Percentiles rank a stretch among this genome's conserved stretches.
Evolutionary conservation across 352 stramenopile genomes (phyloP).

Genomic region (Globisporangium uncinulatum): DNA sequence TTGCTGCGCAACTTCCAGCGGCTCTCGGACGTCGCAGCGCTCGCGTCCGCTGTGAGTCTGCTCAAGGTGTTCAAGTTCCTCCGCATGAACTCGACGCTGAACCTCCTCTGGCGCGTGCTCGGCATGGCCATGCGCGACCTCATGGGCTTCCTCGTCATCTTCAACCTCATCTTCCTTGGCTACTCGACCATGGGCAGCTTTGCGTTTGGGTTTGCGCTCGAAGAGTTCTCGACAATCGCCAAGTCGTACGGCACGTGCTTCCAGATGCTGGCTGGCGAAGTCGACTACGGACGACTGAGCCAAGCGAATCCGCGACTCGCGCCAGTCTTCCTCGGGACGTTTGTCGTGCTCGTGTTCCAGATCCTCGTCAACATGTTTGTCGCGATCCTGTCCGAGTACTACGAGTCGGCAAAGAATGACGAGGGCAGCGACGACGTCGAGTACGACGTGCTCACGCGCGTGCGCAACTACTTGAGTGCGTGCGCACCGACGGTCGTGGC

Average conservation of each 20-base stretch:
- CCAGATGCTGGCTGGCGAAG: slow-evolving; percentile 81
- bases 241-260: slow-evolving; percentile 84
- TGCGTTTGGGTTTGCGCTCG: slow-evolving; percentile 74
- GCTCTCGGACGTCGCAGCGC: slow-evolving; percentile 66
- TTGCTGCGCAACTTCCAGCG: slow-evolving; percentile 66
- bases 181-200: slow-evolving; percentile 84
- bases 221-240: slow-evolving; percentile 81
- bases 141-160: slow-evolving; percentile 87
- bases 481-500: slow-evolving; percentile 76
- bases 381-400: slow-evolving; percentile 85
- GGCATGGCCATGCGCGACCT: slow-evolving; percentile 81
- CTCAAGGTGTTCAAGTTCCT: slow-evolving; percentile 89
- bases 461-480: slow-evolving; percentile 69
- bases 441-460: slow-evolving; percentile 80
- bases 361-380: slow-evolving; percentile 90
- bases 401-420: slow-evolving; percentile 80
- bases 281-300: slow-evolving; percentile 71
- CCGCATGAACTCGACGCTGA: slow-evolving; percentile 87
- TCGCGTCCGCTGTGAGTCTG: slow-evolving; percentile 72
- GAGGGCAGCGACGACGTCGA: slow-evolving; percentile 68
- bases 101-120: slow-evolving; percentile 79
- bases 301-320: slow-evolving; percentile 79
- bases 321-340: slow-evolving; percentile 78
- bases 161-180: slow-evolving; percentile 83
- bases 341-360: slow-evolving; percentile 83